Evolutionary conservation across 345 rosid genomes (phyloP).

Genomic region (Linum usitatissimum): DNA sequence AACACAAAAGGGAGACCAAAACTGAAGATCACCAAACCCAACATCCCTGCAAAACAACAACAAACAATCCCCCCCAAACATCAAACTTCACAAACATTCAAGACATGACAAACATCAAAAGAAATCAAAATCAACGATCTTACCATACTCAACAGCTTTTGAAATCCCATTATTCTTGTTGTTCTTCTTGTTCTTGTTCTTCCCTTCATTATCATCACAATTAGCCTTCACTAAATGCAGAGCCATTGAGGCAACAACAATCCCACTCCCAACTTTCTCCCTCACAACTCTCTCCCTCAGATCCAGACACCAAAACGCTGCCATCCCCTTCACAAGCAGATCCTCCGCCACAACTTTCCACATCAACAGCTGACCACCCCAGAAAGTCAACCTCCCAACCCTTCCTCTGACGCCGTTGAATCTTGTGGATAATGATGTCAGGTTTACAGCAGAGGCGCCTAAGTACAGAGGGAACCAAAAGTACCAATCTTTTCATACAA

Average conservation of each 20-base stretch:
- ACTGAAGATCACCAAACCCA: not conserved
- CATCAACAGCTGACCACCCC: constrained; percentile 39
- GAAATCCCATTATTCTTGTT: not conserved
- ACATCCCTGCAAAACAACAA: not conserved
- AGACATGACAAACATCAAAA: too few relatives aligned
- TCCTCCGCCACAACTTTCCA: constrained; percentile 45
- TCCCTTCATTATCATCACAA: not conserved
- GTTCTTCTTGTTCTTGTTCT: too few relatives aligned
- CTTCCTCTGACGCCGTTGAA: constrained; percentile 15
- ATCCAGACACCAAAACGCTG: constrained; percentile 53
- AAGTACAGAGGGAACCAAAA: constrained; percentile 75
- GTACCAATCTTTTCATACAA: constrained; percentile 49
- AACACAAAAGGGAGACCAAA: constrained; percentile 1
- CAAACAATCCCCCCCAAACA: not conserved
- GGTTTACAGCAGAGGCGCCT: constrained; percentile 44
- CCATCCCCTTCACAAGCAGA: constrained; percentile 12
- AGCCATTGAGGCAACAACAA: constrained; percentile 56
- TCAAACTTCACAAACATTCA: not conserved
- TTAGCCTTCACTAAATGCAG: constrained; percentile 30
- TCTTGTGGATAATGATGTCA: constrained; percentile 22
- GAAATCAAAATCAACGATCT: not conserved
- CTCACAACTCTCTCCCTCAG: constrained; percentile 54
- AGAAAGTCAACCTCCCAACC: constrained; percentile 22
- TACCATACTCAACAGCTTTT: not conserved
- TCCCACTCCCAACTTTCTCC: constrained; percentile 71